These are phyloP conservation scores for Phytopythium ostracodes DNA, from an alignment of 352 stramenopile species.

Conservation along the genomic window DNA sequence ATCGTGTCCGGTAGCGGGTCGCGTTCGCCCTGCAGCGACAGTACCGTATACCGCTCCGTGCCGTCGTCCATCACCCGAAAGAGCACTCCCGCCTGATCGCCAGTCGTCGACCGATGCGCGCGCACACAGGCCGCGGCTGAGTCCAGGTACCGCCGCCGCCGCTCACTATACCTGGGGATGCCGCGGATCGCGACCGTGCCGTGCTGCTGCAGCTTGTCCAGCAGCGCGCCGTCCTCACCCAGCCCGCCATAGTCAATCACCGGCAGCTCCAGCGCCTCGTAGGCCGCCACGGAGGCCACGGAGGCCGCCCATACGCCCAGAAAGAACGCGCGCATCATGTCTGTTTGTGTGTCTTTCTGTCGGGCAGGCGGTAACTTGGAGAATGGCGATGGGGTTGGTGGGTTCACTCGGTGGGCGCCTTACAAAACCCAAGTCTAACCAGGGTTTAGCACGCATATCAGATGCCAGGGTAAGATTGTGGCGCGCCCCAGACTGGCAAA, in stretches of 20 bases:
- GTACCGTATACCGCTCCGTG: slow-evolving; percentile 17
- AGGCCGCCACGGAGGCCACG: background rate
- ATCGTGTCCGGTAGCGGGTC: slow-evolving; percentile 4
- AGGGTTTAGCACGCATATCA: background rate
- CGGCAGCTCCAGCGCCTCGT: slow-evolving; percentile 7
- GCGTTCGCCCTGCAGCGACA: slow-evolving; percentile 8
- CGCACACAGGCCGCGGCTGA: slow-evolving; percentile 9
- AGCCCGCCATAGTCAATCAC: slow-evolving; percentile 10
- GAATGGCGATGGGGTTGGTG: background rate
- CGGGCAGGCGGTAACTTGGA: background rate
- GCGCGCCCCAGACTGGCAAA: background rate
- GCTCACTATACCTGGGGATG: slow-evolving; percentile 8
- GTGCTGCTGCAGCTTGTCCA: slow-evolving; percentile 9
- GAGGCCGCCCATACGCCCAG: background rate
- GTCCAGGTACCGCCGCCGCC: slow-evolving; percentile 9
- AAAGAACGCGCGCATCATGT: background rate
- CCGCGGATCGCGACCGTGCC: slow-evolving; percentile 13
- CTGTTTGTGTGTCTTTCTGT: background rate
- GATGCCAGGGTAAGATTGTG: background rate
- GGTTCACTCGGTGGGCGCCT: background rate
- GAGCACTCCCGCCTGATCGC: slow-evolving; percentile 5
- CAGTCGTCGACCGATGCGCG: background rate
- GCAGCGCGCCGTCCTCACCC: slow-evolving; percentile 2
- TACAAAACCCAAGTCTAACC: slow-evolving; percentile 1
- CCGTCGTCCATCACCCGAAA: slow-evolving; percentile 13